Conservation (phyloP, 192 early-diverging fungal genomes). For the Pilobolus umbonatus region DNA sequence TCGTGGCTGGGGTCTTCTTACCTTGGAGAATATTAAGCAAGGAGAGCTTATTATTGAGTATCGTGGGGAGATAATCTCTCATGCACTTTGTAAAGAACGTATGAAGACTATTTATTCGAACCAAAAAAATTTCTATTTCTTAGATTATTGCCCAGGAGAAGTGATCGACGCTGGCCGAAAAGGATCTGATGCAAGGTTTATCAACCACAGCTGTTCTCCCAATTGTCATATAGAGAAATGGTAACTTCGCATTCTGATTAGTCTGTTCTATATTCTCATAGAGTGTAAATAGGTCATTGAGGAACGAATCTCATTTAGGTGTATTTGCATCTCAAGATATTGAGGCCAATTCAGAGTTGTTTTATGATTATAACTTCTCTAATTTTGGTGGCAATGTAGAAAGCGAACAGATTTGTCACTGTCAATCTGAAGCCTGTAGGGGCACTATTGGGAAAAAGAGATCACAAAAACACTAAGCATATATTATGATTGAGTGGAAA, state of each 20-base stretch:
- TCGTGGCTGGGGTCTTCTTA: constrained; percentile 69
- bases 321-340: constrained; percentile 73
- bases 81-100: constrained; percentile 59
- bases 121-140: constrained; percentile 70
- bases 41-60: constrained; percentile 73
- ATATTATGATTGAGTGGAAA: no score
- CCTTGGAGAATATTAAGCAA: constrained; percentile 45
- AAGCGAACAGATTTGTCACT: constrained; percentile 60
- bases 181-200: constrained; percentile 77
- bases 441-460: constrained; percentile 56
- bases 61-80: constrained; percentile 75
- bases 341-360: constrained; percentile 58
- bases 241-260: constrained; percentile 32
- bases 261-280: constrained; percentile 9
- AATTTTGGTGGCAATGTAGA: constrained; percentile 54
- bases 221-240: constrained; percentile 91
- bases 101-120: constrained; percentile 66
- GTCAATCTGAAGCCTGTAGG: constrained; percentile 62
- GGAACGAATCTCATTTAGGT: constrained; percentile 71
- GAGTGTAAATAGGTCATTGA: constrained; percentile 42
- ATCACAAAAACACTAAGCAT: no score
- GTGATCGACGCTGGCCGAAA: constrained; percentile 77
- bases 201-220: constrained; percentile 81
- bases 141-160: constrained; percentile 68
- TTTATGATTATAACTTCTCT: constrained; percentile 84